Conservation (phyloP, 73 alveolate genomes). For the Stentor roeselii region DNA sequence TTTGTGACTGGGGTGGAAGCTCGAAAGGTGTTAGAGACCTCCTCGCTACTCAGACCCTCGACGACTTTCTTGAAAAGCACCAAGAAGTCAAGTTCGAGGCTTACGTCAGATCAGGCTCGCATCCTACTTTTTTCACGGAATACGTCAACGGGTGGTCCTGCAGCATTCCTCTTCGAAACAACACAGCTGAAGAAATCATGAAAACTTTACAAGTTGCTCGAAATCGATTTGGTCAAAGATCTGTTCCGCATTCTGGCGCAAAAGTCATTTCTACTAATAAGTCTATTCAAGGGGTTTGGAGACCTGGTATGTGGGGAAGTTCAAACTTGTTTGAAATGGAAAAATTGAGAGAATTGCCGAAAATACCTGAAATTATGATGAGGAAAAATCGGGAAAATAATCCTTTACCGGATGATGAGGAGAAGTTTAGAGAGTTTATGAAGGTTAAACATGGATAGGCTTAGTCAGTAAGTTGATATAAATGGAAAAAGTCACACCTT, state of each 20-base stretch:
- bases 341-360: slow-evolving; percentile 3
- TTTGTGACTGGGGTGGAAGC: slow-evolving; percentile 73
- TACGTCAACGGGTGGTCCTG: slow-evolving; percentile 60
- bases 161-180: slow-evolving; percentile 49
- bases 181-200: slow-evolving; percentile 40
- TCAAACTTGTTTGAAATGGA: not conserved
- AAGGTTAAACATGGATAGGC: too few species aligned
- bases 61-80: slow-evolving; percentile 36
- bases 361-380: not conserved
- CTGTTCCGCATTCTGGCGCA: slow-evolving; percentile 41
- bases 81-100: slow-evolving; percentile 39
- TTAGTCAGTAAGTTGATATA: too few species aligned
- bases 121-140: slow-evolving; percentile 53
- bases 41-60: slow-evolving; percentile 29
- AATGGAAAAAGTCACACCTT: too few species aligned
- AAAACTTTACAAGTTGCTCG: slow-evolving; percentile 27
- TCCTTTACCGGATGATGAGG: too few species aligned
- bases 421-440: too few species aligned
- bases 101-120: slow-evolving; percentile 46
- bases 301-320: slow-evolving; percentile 36
- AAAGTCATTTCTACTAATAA: slow-evolving; percentile 33
- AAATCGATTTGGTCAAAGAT: slow-evolving; percentile 41
- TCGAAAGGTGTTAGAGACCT: slow-evolving; percentile 60
- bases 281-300: slow-evolving; percentile 62
- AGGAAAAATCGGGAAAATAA: not conserved